Conservation (phyloP, 1,139 yeast genomes). For the Pichia cactophila region DNA sequence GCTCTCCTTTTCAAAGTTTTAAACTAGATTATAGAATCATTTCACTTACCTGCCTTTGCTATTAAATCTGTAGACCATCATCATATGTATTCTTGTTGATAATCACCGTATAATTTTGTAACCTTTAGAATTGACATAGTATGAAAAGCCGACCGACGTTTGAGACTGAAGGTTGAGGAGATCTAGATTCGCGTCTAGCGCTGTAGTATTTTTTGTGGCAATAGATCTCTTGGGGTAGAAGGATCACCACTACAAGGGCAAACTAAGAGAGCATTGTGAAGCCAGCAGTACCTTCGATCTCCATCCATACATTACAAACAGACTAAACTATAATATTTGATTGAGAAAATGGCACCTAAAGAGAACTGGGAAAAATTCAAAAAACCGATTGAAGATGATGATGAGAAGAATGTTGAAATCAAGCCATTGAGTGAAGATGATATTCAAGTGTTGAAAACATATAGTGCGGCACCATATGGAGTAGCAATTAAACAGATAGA, state of each 20-base stretch:
- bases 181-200: too few species aligned
- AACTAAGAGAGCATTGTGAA: not conserved
- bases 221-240: not conserved
- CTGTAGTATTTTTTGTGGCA: not conserved
- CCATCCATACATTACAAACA: not conserved
- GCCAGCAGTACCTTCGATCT: not conserved
- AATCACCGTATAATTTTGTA: not conserved
- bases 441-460: slow-evolving; percentile 91
- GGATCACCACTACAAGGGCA: not conserved
- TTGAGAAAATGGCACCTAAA: slow-evolving; percentile 60
- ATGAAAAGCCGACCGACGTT: not conserved
- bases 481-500: slow-evolving; percentile 71
- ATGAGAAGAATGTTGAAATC: slow-evolving; percentile 57
- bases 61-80: not conserved
- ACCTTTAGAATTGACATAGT: too few species aligned
- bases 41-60: not conserved
- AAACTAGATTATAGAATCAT: not conserved
- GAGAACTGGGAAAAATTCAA: slow-evolving; percentile 97
- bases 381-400: slow-evolving; percentile 65
- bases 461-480: slow-evolving; percentile 97
- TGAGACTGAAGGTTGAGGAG: too few species aligned
- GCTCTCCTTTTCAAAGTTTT: slow-evolving; percentile 47
- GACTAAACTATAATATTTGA: too few species aligned
- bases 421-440: slow-evolving; percentile 92
- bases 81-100: not conserved